Percentiles rank a stretch among this genome's conserved stretches.
Evolutionary conservation across 169 alveolate genomes (phyloP).

Genomic region (Eimeria necatrix): DNA sequence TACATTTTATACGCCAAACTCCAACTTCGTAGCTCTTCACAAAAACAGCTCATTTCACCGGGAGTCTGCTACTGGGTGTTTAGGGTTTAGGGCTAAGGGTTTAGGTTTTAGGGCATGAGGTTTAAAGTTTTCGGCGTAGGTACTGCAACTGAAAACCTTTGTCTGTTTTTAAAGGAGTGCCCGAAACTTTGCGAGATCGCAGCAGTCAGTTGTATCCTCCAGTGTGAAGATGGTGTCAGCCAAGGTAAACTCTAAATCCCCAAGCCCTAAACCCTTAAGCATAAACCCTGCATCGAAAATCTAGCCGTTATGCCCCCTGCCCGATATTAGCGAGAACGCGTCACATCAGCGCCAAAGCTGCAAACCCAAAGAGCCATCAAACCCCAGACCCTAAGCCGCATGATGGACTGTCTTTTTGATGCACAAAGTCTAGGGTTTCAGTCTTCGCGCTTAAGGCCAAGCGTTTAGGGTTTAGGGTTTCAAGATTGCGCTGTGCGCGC

Average conservation of each 20-base stretch:
- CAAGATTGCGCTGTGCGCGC: neutral
- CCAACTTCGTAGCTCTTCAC: neutral
- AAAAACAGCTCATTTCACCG: neutral
- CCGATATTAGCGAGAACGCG: too few species aligned
- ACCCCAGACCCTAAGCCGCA: neutral
- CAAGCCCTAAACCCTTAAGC: neutral
- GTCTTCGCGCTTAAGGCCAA: neutral
- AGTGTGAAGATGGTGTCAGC: neutral
- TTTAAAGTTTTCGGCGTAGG: slow-evolving; percentile 31
- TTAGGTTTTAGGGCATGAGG: slow-evolving; percentile 28
- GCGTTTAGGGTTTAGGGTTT: slow-evolving; percentile 41
- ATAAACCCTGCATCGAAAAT: neutral
- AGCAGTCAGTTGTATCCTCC: neutral
- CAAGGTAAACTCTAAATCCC: slow-evolving; percentile 43
- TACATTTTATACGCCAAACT: neutral
- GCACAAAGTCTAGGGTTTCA: neutral
- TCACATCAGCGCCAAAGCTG: neutral
- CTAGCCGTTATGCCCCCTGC: neutral
- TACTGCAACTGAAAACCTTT: neutral
- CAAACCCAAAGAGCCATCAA: neutral
- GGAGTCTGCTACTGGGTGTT: neutral
- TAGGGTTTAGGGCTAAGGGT: neutral
- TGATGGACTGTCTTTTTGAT: neutral
- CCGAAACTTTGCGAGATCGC: neutral
- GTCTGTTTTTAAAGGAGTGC: neutral